Conservation (phyloP, 805 yeast species). For the Brettanomyces bruxellensis region DNA sequence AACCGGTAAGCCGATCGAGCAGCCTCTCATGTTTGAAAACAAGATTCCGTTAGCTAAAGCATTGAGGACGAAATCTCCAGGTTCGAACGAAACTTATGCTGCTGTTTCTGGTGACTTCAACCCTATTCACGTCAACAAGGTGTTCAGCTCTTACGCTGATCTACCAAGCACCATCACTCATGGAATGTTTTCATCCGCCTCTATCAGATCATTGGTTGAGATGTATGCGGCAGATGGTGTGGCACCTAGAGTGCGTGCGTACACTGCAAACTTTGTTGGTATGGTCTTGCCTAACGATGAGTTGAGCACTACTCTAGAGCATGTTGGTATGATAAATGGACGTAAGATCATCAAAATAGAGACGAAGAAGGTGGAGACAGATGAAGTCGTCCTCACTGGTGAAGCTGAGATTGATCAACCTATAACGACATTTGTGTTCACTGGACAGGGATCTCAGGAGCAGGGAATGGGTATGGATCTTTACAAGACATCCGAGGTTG, state of each 20-base stretch:
- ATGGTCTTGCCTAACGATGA: slow-evolving; percentile 97
- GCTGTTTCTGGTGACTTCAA: slow-evolving; percentile 97
- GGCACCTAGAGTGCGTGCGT: slow-evolving; percentile 92
- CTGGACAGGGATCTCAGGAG: slow-evolving; percentile 99
- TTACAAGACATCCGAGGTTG: slow-evolving; percentile 83
- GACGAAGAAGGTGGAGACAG: slow-evolving; percentile 76
- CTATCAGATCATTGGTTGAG: slow-evolving; percentile 91
- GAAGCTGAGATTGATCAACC: slow-evolving; percentile 99
- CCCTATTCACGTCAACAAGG: slow-evolving; percentile 96
- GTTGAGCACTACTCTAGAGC: slow-evolving; percentile 81
- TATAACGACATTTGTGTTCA: slow-evolving; percentile 89
- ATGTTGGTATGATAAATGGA: slow-evolving; percentile 98
- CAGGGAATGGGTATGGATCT: slow-evolving; percentile 99
- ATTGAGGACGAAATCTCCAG: slow-evolving; percentile 74
- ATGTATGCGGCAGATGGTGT: slow-evolving; percentile 98
- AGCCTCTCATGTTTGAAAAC: slow-evolving; percentile 84
- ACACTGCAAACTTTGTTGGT: slow-evolving; percentile 82
- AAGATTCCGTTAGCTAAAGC: slow-evolving; percentile 73
- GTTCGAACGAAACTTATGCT: slow-evolving; percentile 93
- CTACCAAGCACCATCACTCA: slow-evolving; percentile 98
- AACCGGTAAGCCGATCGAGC: slow-evolving; percentile 90
- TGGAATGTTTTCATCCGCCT: slow-evolving; percentile 97
- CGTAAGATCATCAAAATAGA: slow-evolving; percentile 93
- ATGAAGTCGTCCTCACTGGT: slow-evolving; percentile 71
- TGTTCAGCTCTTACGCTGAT: slow-evolving; percentile 85